Evolutionary conservation across 192 early-diverging fungal genomes (phyloP), one percentile per base, ranked within the genome.

Genomic region (Backusella liffmaniae): DNA sequence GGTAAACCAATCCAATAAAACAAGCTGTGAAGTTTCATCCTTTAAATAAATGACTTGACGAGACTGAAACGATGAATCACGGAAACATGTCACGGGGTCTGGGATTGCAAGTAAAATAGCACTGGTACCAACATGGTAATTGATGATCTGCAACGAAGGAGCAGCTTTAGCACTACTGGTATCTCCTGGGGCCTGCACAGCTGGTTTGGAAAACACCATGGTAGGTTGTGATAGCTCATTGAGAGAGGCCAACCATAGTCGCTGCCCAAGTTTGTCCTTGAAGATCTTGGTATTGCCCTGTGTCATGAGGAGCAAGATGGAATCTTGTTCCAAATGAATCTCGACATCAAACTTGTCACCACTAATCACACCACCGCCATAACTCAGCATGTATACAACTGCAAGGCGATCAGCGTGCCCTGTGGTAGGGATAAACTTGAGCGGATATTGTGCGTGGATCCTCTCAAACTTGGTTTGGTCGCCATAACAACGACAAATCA

Each of bases 221-320:
- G 72, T 69, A 6, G 77, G 72, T 36, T 73, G 62, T 23, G 49
- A 15, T 41, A 35, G 53, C 26, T 68, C 72, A 15, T 23, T 67
- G 21, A 74, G 37, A 51, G 44, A 67, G 6, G 71, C 70, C 36
- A 68, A 66, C 72, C 46, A 70, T 62, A 78, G 78, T 37, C 79
- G 78, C n/a, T 83, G 79, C 4, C 79, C 78, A 4, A 74, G 42
- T 3, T 87, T 85, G 68, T 83, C 74, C 70, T 91, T 90, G 79
- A 87, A 97, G 16, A 97, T 91, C 77, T 96, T 96, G 66, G 95
- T 96, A 36, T 89, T 91, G 6, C 92, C 94, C 77, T 95, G 94
- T 1, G 94, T 94, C 34, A 95, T 79, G 15, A 97, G 76, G 16
- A 92, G 65, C 16, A 97, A 79, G 10, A 83, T 85, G 4, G 86